Base-by-base conservation (phyloP, 2,329 filamentous ascomycete species). In the Chaetomiaceae sp. region DNA sequence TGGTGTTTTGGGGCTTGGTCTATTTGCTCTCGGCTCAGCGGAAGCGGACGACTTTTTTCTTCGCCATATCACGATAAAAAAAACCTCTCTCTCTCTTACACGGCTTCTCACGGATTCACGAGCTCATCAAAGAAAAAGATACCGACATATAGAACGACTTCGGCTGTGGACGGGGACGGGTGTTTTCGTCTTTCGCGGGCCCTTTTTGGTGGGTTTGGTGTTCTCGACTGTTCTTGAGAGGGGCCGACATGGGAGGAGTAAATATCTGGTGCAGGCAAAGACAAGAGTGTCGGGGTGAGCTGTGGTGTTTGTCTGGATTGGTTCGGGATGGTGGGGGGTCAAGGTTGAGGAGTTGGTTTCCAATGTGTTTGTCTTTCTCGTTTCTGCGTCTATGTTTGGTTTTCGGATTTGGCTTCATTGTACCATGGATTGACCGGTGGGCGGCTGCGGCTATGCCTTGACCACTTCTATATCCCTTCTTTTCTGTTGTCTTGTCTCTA, bases 101-200 rank as follows among this genome's bases (percentile, higher is more conserved):
- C 50, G 57, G 58, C 69, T 70, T 65, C n/a, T n/a, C n/a, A 74
- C 66, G 71, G 70, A 62, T 74, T 58, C 65, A 75, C 71, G 68
- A 71, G 68, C 61, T 65, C 62, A 66, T 65, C 63, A 66, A 68
- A 68, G 65, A 68, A 71, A 73, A 68, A 60, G 64, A 63, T 62
- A 65, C 64, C 58, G 64, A 68, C 66, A 72, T 73, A 74, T 76
- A 76, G 73, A 73, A 63, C 64, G 64, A 68, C 64, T 67, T 61
- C 45, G 32, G 18, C 12, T 45, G 17, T 14, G 38, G 38, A 33
- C 6, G 38, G 47, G 35, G 45, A 15, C 15, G 48, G 18, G 27
- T 27, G 19, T 34, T 38, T 30, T 44, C 33, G 42, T 50, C n/a
- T 39, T 43, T 57, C 39, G 42, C 48, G 45, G 45, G 15, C 29